Evolutionary conservation across 1,139 yeast species (phyloP), one percentile per base, ranked within the genome.

Genomic region (Saccharomycopsis crataegensis): DNA sequence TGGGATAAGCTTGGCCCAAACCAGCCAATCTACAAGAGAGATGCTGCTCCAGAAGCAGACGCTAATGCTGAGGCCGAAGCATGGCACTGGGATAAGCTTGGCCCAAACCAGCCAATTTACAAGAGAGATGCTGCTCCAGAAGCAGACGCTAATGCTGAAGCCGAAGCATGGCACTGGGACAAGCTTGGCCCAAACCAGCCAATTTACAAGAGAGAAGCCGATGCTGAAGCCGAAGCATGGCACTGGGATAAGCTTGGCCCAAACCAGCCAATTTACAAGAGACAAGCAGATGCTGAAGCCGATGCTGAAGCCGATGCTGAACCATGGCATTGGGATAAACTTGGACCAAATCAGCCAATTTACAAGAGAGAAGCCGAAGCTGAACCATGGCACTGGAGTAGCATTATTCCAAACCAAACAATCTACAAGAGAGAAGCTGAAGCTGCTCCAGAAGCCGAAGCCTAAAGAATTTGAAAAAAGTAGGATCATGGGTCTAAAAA

Each of bases 21-120:
- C 16, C 50, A 53, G 34, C 56, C 56, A 46, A 43, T 53, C 11
- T 53, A 46, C 31, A 45, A 53, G 33, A 45, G 53, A 41, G 50
- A 49, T 8, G 48, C 53, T 12, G 52, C 48, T 6, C 28, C 53
- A 4, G 28, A 22, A 3, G 28, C 28, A 3, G 28, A 22, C 4
- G 28, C 28, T 22, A 4, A 22, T 22, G 28, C 28, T 22, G 53
- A 52, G 1, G 46, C 53, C n/a, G 32, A 31, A 14, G n/a, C 36
- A 3, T 46, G 49, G 49, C 42, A 40, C 49, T 53, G 53, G 53
- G 41, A 31, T 6, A 31, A 34, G 5, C 34, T 49, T n/a, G 43
- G 43, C 7, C 42, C 44, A 31, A 47, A 47, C 11, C 50, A 22
- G 28, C 28, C 28, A 22, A 22, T 22, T 22, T 22, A 22, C 28